A percentile compares a stretch with the other conserved stretches of the same genome.
phyloP scores from a whole-genome alignment of 306 rosid species.

The Rosa chinensis region DNA sequence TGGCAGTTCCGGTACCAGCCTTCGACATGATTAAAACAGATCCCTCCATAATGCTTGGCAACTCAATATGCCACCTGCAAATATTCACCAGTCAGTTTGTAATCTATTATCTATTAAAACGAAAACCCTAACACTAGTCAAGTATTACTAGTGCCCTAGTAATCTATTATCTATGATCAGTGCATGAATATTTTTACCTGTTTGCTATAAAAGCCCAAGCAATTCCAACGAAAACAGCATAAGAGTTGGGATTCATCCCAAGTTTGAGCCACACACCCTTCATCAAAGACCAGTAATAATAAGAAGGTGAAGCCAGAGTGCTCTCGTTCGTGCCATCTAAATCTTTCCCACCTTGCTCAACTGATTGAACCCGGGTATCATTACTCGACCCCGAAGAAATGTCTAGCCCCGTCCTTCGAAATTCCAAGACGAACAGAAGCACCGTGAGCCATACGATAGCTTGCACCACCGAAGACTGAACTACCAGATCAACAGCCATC shows the following conservation, averaged over 20 bases:
- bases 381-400: conserved; percentile 4
- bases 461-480: conserved; percentile 73
- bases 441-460: conserved; percentile 83
- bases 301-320: conserved; percentile 44
- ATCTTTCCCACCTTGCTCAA: conserved; percentile 43
- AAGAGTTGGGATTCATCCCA: conserved; percentile 74
- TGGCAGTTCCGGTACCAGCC: conserved; percentile 91
- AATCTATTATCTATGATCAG: neutral
- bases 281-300: conserved; percentile 55
- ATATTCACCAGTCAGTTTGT: neutral
- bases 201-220: conserved; percentile 77
- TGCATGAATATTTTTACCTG: conserved; percentile 39
- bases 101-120: neutral
- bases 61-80: conserved; percentile 70
- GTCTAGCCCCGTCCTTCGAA: conserved; percentile 50
- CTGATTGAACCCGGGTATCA: conserved; percentile 11
- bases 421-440: conserved; percentile 72
- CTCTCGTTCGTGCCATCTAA: conserved; percentile 34
- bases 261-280: conserved; percentile 71
- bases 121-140: neutral
- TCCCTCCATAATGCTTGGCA: conserved; percentile 79
- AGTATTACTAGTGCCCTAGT: neutral
- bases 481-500: conserved; percentile 67
- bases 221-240: conserved; percentile 74
- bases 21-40: conserved; percentile 79